These are phyloP conservation scores for Candida tunisiensis DNA, from an alignment of 1,139 yeast species.

Conservation along the genomic window DNA sequence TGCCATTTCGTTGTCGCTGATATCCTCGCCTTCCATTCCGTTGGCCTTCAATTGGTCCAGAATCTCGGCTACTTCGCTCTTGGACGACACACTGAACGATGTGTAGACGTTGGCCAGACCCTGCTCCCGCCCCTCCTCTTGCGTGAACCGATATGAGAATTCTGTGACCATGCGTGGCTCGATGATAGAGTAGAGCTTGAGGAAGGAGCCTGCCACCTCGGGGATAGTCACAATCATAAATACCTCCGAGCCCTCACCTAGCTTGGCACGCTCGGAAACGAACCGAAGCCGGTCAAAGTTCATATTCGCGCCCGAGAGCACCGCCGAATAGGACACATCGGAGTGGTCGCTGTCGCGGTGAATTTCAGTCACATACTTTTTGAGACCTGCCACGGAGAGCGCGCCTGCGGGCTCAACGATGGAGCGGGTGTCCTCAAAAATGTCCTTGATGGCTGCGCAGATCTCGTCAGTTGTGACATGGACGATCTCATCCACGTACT, in stretches of 20 bases:
- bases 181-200: constrained; percentile 52
- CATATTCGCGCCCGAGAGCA: constrained; percentile 94
- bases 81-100: constrained; percentile 69
- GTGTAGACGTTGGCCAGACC: constrained; percentile 64
- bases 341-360: constrained; percentile 54
- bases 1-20: constrained; percentile 86
- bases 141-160: constrained; percentile 66
- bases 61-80: constrained; percentile 35
- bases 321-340: constrained; percentile 46
- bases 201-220: constrained; percentile 82
- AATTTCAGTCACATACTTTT: constrained; percentile 44
- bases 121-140: constrained; percentile 18
- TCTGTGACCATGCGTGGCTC: constrained; percentile 87
- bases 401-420: constrained; percentile 98
- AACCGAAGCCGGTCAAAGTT: constrained; percentile 91
- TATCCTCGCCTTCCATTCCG: constrained; percentile 45
- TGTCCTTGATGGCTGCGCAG: constrained; percentile 94
- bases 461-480: constrained; percentile 86
- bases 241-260: constrained; percentile 96
- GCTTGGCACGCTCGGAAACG: constrained; percentile 94
- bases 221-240: constrained; percentile 84
- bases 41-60: constrained; percentile 23
- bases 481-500: constrained; percentile 77
- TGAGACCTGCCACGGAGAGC: constrained; percentile 84
- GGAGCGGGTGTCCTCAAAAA: constrained; percentile 88